Conservation (phyloP, 1,139 yeast species). For the Saccharomyces pastorianus region DNA sequence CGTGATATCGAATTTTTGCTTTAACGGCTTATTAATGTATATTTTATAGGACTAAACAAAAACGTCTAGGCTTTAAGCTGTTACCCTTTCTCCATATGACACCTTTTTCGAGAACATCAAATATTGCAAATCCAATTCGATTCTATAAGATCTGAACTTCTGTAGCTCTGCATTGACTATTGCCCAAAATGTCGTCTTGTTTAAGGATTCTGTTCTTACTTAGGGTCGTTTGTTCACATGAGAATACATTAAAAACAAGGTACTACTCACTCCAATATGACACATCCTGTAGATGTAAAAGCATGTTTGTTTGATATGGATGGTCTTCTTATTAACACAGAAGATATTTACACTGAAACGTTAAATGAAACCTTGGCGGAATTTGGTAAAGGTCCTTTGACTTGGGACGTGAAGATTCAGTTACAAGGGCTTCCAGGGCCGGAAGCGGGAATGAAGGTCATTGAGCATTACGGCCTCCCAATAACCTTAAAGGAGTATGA, state of each 20-base stretch:
- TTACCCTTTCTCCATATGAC: background rate
- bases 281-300: slow-evolving; percentile 37
- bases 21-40: too few species aligned
- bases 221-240: too few species aligned
- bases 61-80: background rate
- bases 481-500: slow-evolving; percentile 56
- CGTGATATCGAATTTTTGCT: too few species aligned
- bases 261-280: background rate
- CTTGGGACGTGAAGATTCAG: slow-evolving; percentile 83
- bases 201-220: too few species aligned
- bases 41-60: background rate
- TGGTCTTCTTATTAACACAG: slow-evolving; percentile 85
- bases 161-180: too few species aligned
- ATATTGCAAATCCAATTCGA: too few species aligned
- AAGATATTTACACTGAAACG: slow-evolving; percentile 78
- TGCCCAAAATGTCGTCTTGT: too few species aligned
- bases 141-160: too few species aligned
- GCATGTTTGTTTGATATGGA: slow-evolving; percentile 98
- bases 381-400: slow-evolving; percentile 67
- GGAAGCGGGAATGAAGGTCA: slow-evolving; percentile 53
- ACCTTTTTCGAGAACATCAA: background rate
- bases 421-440: slow-evolving; percentile 89
- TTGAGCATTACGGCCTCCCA: slow-evolving; percentile 62
- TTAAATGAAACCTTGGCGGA: slow-evolving; percentile 55
- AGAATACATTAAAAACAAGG: too few species aligned